Evolutionary conservation across 768 basidiomycete species (phyloP), one percentile per base, ranked within the genome.

Genomic region (Lactarius psammicola): DNA sequence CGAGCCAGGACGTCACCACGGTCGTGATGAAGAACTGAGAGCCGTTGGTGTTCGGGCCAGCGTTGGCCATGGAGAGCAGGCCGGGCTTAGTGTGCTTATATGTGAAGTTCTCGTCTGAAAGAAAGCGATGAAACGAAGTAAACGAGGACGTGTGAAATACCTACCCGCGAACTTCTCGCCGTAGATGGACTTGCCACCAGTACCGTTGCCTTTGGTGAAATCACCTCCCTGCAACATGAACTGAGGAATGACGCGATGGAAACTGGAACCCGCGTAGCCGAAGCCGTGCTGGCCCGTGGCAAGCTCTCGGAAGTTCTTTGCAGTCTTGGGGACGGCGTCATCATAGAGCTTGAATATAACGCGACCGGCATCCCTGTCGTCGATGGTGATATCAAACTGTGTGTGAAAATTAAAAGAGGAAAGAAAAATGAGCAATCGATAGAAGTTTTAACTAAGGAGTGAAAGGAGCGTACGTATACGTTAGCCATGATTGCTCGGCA

Each of bases 161-260:
- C 55, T 44, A 88, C 88, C 89, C 8, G 71, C 72, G 68, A 90
- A 90, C 72, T 84, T 87, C 56, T 79, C 78, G 68, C 89, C 89
- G 66, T 89, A 90, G 74, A 90, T 90, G 30, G 87, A 89, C 77
- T 87, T 90, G 56, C 91, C 92, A 66, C 91, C 92, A 11, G 89
- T 90, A 18, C 91, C 91, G 60, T 80, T 78, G 54, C 70, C 67
- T 8, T 66, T 59, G 68, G 87, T 89, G 76, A 96, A 96, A 75
- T 95, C 93, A 63, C 94, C 94, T 30, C 92, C 94, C 76, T 95
- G 94, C 64, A 93, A 81, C 91, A 94, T 94, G 78, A 94, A 95
- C 49, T 82, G 57, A 69, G 89, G 89, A 73, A 94, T 93, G 72
- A 95, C 78, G 69, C 93, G 89, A 76, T 95, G 93, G 85, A 95